phyloP scores from a whole-genome alignment of 805 yeast species.

The Starmerella davenportii region DNA sequence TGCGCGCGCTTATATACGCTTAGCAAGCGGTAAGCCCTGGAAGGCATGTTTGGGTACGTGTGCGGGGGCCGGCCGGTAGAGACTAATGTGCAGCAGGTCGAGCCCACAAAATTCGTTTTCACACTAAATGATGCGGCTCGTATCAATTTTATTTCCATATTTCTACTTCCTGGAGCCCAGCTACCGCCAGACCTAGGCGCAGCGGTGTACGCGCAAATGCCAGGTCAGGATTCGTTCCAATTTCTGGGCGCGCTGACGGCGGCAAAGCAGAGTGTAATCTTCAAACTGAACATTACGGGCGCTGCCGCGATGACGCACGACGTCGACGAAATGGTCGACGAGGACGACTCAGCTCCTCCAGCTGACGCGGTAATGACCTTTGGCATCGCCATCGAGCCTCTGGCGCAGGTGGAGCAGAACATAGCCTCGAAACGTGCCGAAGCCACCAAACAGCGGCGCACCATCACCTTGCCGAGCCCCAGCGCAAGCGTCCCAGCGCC shows the following conservation, averaged over 20 bases:
- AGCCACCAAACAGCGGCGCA: conserved; percentile 4
- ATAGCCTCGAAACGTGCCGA: conserved; percentile 21
- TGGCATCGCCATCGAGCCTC: conserved; percentile 85
- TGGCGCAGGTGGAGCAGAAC: conserved; percentile 42
- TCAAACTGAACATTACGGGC: conserved; percentile 42
- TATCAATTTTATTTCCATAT: conserved; percentile 64
- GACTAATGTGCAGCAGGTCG: conserved; percentile 38
- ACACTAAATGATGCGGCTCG: conserved; percentile 43
- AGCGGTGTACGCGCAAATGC: conserved; percentile 72
- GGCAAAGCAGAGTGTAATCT: conserved; percentile 78
- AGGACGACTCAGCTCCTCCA: conserved; percentile 28
- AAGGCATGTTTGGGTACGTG: conserved; percentile 50
- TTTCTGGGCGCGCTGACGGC: conserved; percentile 24
- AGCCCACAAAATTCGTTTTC: conserved; percentile 46
- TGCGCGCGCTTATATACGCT: not conserved
- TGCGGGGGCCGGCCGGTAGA: conserved; percentile 53
- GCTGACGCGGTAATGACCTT: conserved; percentile 29
- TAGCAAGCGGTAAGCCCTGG: not conserved
- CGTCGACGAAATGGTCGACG: conserved; percentile 40
- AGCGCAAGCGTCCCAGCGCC: conserved; percentile 20
- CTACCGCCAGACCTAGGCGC: conserved; percentile 59
- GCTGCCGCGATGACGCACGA: conserved; percentile 21
- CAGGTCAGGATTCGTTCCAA: conserved; percentile 29
- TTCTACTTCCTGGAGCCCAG: conserved; percentile 65
- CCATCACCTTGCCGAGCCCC: conserved; percentile 6